Percentiles rank a stretch among this genome's conserved stretches.
phyloP scores from a whole-genome alignment of 441 rosid genomes.

The Jatropha multifida region DNA sequence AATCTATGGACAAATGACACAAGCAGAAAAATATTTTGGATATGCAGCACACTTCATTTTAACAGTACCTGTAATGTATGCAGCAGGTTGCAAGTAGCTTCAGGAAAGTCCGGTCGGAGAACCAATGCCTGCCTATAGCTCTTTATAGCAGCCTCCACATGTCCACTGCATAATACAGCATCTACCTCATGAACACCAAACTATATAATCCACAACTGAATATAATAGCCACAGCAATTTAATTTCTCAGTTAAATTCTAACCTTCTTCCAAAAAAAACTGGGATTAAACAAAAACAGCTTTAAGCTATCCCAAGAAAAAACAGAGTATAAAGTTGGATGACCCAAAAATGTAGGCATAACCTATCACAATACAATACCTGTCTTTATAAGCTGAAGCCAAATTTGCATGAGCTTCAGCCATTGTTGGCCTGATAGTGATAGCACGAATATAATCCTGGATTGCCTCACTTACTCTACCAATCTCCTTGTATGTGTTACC shows the following conservation, averaged over 20 bases:
- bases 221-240: background rate
- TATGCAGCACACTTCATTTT: background rate
- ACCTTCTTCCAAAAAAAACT: background rate
- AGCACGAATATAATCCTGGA: slow-evolving; percentile 89
- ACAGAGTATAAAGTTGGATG: background rate
- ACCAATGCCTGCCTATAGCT: slow-evolving; percentile 90
- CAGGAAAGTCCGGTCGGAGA: slow-evolving; percentile 92
- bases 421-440: slow-evolving; percentile 79
- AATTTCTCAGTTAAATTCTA: background rate
- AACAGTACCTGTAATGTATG: slow-evolving; percentile 85
- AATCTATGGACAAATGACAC: background rate
- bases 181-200: slow-evolving; percentile 3
- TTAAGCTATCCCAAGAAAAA: background rate
- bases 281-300: background rate
- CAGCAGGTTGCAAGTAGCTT: slow-evolving; percentile 96
- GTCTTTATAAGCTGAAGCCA: slow-evolving; percentile 99
- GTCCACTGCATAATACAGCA: slow-evolving; percentile 57
- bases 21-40: background rate
- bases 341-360: background rate
- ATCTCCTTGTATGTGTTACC: slow-evolving; percentile 97
- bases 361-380: slow-evolving; percentile 46
- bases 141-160: slow-evolving; percentile 89
- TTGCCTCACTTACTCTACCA: slow-evolving; percentile 95
- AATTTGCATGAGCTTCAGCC: slow-evolving; percentile 99
- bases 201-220: background rate